phyloP scores from a whole-genome alignment of 2,329 filamentous ascomycete species.

The Claviceps sp. region DNA sequence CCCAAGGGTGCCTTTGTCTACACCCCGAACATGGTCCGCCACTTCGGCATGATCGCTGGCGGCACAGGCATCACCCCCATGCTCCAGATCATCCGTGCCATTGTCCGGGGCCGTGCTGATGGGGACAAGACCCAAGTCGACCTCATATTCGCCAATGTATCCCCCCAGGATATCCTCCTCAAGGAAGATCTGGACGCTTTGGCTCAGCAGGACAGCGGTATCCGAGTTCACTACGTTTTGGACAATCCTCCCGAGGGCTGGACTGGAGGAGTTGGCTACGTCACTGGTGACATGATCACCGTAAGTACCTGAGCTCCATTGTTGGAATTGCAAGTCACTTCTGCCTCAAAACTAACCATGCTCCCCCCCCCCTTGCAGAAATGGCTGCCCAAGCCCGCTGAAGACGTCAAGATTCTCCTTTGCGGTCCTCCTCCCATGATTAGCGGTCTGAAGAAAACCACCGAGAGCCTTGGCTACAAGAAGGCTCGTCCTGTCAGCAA shows the following conservation, averaged over 20 bases:
- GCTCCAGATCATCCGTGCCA: slow-evolving; percentile 89
- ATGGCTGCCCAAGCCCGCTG: slow-evolving; percentile 67
- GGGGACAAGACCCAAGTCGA: slow-evolving; percentile 84
- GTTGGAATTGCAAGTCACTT: background rate
- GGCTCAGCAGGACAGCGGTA: slow-evolving; percentile 60
- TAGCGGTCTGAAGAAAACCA: slow-evolving; percentile 90
- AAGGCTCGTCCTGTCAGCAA: slow-evolving; percentile 95
- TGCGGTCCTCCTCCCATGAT: slow-evolving; percentile 97
- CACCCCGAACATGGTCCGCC: slow-evolving; percentile 88
- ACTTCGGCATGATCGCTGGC: slow-evolving; percentile 96
- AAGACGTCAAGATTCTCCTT: slow-evolving; percentile 84
- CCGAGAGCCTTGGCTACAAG: slow-evolving; percentile 75
- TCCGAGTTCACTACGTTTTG: slow-evolving; percentile 87
- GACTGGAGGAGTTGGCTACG: slow-evolving; percentile 87
- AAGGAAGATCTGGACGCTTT: slow-evolving; percentile 81
- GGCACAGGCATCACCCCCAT: slow-evolving; percentile 97
- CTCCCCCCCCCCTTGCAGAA: slow-evolving; percentile 26
- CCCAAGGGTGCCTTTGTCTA: slow-evolving; percentile 98
- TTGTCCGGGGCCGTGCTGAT: slow-evolving; percentile 63
- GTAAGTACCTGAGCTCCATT: slow-evolving; percentile 28
- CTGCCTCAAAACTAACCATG: background rate
- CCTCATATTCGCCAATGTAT: slow-evolving; percentile 94
- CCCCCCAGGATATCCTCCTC: slow-evolving; percentile 80
- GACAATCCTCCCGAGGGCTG: slow-evolving; percentile 91
- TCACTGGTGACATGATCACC: slow-evolving; percentile 91